Evolutionary conservation across 257 asterid genomes (phyloP).

Genomic region (Rubia yunnanensis): DNA sequence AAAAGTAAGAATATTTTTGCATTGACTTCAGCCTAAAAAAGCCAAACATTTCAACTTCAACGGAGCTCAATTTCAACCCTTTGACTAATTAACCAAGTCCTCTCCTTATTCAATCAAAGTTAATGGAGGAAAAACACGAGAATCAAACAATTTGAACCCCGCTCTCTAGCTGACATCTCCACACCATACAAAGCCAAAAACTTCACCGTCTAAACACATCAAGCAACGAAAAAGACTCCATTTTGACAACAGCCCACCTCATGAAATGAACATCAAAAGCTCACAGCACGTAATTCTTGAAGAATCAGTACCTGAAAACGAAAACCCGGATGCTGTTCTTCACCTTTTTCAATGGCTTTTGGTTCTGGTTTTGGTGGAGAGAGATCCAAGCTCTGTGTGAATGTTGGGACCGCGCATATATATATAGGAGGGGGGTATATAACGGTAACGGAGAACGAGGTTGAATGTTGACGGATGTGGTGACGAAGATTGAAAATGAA

Average conservation of each 20-base stretch:
- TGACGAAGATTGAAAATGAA: conserved; percentile 13
- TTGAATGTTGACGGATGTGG: conserved; percentile 18
- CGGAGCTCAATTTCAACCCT: conserved; percentile 10
- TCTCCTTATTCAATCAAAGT: conserved; percentile 7
- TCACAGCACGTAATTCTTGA: background rate
- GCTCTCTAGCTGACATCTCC: background rate
- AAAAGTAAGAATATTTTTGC: background rate
- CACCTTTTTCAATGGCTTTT: background rate
- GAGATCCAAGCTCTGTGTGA: background rate
- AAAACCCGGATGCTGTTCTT: background rate
- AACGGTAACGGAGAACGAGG: conserved; percentile 19
- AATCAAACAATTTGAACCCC: conserved; percentile 16
- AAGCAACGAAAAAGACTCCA: background rate
- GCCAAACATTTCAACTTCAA: conserved; percentile 4
- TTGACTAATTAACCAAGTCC: conserved; percentile 17
- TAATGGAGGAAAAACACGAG: background rate
- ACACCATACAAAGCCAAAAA: conserved; percentile 1
- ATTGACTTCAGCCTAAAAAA: conserved; percentile 14
- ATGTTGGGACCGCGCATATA: background rate
- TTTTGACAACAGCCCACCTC: conserved; percentile 1
- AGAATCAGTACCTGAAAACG: conserved; percentile 8
- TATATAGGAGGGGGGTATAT: conserved; percentile 12
- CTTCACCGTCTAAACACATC: background rate
- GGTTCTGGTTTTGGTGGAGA: conserved; percentile 1
- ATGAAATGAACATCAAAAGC: background rate